These are phyloP conservation scores for Knufia fluminis DNA, from an alignment of 2,329 filamentous ascomycete species.

Conservation along the genomic window DNA sequence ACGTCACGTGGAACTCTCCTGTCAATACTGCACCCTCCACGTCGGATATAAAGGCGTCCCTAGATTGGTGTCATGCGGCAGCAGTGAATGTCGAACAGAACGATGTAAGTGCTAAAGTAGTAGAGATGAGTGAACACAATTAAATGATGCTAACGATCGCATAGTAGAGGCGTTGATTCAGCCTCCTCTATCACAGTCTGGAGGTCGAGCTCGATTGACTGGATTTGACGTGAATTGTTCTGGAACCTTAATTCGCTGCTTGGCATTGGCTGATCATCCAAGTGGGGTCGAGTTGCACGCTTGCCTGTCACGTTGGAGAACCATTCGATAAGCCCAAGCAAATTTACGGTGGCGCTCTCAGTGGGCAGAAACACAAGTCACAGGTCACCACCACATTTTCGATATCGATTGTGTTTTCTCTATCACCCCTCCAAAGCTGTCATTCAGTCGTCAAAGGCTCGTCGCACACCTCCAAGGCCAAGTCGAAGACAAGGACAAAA, in stretches of 20 bases:
- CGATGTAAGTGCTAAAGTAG: too few relatives aligned
- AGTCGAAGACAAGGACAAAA: not conserved
- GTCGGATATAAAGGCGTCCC: not conserved
- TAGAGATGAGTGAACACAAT: not conserved
- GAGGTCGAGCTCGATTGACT: not conserved
- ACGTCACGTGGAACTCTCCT: not conserved
- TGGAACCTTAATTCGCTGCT: not conserved
- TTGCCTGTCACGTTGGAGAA: slow-evolving; percentile 4
- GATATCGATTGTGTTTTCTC: not conserved
- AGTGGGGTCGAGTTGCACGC: not conserved
- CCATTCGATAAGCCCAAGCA: slow-evolving; percentile 5
- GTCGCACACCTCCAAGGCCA: not conserved
- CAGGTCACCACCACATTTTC: slow-evolving; percentile 6
- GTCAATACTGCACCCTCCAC: not conserved
- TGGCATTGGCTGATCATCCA: not conserved
- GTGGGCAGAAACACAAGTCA: not conserved
- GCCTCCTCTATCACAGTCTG: not conserved
- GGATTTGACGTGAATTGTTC: not conserved
- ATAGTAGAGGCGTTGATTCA: not conserved
- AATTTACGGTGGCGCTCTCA: not conserved
- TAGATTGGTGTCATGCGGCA: slow-evolving; percentile 1
- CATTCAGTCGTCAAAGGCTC: not conserved
- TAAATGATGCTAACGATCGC: not conserved
- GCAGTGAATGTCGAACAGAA: not conserved
- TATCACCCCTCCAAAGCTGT: not conserved